phyloP scores from a whole-genome alignment of 2,329 filamentous ascomycete species.

The Cladosporium sp. region DNA sequence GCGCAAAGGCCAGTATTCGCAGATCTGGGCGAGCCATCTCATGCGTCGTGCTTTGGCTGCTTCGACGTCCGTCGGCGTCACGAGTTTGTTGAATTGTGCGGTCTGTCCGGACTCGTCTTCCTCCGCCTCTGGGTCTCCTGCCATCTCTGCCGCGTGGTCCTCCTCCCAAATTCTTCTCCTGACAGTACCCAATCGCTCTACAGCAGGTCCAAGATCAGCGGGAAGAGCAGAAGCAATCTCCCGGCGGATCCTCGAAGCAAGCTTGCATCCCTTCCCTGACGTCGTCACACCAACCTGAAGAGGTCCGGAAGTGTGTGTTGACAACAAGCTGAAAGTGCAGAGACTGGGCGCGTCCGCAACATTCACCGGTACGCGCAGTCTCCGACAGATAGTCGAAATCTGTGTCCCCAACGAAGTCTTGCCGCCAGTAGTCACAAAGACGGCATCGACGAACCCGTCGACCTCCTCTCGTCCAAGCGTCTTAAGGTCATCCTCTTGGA shows the following conservation, averaged over 20 bases:
- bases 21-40: slow-evolving; percentile 91
- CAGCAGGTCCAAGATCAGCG: slow-evolving; percentile 65
- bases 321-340: slow-evolving; percentile 84
- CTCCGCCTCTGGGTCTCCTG: slow-evolving; percentile 38
- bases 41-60: slow-evolving; percentile 74
- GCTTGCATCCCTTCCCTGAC: slow-evolving; percentile 88
- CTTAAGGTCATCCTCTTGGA: slow-evolving; percentile 65
- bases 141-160: slow-evolving; percentile 53
- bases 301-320: slow-evolving; percentile 82
- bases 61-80: slow-evolving; percentile 66
- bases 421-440: slow-evolving; percentile 69
- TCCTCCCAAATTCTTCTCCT: slow-evolving; percentile 67
- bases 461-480: slow-evolving; percentile 75
- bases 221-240: slow-evolving; percentile 82
- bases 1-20: slow-evolving; percentile 94
- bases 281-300: slow-evolving; percentile 94
- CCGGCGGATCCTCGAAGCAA: slow-evolving; percentile 79
- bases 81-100: slow-evolving; percentile 75
- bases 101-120: slow-evolving; percentile 66
- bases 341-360: slow-evolving; percentile 80
- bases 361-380: slow-evolving; percentile 84
- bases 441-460: slow-evolving; percentile 73
- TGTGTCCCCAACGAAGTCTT: slow-evolving; percentile 47
- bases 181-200: slow-evolving; percentile 68
- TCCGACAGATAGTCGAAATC: slow-evolving; percentile 68